Evolutionary conservation across 768 basidiomycete genomes (phyloP).

Genomic region (Boletus speciosus): DNA sequence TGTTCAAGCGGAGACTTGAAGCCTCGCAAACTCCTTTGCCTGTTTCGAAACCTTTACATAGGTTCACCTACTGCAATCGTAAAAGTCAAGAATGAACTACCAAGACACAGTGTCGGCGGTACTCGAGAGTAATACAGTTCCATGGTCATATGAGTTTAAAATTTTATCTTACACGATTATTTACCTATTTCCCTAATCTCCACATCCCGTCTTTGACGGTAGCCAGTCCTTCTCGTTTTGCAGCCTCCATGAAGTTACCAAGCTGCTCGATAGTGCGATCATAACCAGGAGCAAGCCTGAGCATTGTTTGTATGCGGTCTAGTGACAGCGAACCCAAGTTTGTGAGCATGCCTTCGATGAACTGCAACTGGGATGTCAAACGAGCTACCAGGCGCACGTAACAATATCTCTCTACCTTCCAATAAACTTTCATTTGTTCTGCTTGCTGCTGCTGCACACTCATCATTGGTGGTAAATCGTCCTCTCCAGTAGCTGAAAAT

Average conservation of each 20-base stretch:
- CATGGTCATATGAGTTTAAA: neutral
- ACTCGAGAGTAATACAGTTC: neutral
- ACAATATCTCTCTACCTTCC: slow-evolving; percentile 56
- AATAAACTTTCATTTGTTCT: slow-evolving; percentile 83
- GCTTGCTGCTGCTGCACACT: slow-evolving; percentile 71
- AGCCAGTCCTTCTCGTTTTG: slow-evolving; percentile 73
- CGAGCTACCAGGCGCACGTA: neutral
- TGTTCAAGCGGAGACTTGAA: slow-evolving; percentile 15
- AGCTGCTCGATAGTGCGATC: slow-evolving; percentile 79
- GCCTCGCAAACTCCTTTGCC: slow-evolving; percentile 19
- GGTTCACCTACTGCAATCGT: neutral
- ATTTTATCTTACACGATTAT: neutral
- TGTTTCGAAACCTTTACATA: neutral
- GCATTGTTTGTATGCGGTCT: slow-evolving; percentile 86
- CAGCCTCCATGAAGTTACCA: slow-evolving; percentile 73
- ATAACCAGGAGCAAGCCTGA: slow-evolving; percentile 81
- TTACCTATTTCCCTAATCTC: slow-evolving; percentile 41
- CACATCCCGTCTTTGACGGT: slow-evolving; percentile 67
- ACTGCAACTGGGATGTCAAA: slow-evolving; percentile 40
- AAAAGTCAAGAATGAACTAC: neutral
- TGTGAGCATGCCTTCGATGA: slow-evolving; percentile 88
- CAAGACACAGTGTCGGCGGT: neutral
- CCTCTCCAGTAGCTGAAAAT: slow-evolving; percentile 36
- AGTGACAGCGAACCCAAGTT: slow-evolving; percentile 74
- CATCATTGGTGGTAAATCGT: slow-evolving; percentile 46